phyloP scores from a whole-genome alignment of 345 rosid genomes.

The Limnanthes douglasii region DNA sequence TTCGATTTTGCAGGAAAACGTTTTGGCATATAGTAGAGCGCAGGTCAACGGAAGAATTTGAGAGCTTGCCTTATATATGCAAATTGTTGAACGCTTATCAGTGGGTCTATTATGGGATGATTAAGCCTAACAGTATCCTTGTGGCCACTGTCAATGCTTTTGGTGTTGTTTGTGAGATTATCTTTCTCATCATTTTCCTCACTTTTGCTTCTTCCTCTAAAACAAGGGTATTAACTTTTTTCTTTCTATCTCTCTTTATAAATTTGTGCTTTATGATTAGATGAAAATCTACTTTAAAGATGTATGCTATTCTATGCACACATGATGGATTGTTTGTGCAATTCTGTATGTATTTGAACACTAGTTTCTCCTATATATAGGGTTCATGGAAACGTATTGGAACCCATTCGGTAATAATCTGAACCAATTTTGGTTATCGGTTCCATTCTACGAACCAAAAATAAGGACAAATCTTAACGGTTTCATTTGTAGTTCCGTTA shows the following conservation, averaged over 20 bases:
- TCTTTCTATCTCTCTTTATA: not conserved
- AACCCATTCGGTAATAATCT: too few species aligned
- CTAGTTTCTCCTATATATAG: too few species aligned
- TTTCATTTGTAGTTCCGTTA: too few species aligned
- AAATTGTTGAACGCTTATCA: slow-evolving; percentile 35
- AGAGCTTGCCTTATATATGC: slow-evolving; percentile 35
- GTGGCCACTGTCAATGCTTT: slow-evolving; percentile 52
- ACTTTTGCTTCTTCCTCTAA: slow-evolving; percentile 24
- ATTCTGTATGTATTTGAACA: too few species aligned
- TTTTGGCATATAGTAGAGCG: slow-evolving; percentile 39
- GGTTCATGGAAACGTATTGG: too few species aligned
- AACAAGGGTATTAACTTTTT: slow-evolving; percentile 14
- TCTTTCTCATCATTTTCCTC: slow-evolving; percentile 27
- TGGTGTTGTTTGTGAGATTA: slow-evolving; percentile 27
- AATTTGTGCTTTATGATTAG: too few species aligned
- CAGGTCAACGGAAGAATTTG: slow-evolving; percentile 45
- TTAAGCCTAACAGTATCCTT: slow-evolving; percentile 32
- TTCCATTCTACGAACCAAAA: too few species aligned
- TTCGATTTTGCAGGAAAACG: slow-evolving; percentile 19
- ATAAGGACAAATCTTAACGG: too few species aligned
- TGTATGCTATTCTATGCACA: too few species aligned
- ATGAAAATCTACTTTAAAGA: too few species aligned
- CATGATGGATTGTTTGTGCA: too few species aligned
- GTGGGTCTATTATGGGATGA: slow-evolving; percentile 45
- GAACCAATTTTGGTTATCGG: too few species aligned